Conservation (phyloP, 139 green algal genomes). For the Chlorella ohadii region DNA sequence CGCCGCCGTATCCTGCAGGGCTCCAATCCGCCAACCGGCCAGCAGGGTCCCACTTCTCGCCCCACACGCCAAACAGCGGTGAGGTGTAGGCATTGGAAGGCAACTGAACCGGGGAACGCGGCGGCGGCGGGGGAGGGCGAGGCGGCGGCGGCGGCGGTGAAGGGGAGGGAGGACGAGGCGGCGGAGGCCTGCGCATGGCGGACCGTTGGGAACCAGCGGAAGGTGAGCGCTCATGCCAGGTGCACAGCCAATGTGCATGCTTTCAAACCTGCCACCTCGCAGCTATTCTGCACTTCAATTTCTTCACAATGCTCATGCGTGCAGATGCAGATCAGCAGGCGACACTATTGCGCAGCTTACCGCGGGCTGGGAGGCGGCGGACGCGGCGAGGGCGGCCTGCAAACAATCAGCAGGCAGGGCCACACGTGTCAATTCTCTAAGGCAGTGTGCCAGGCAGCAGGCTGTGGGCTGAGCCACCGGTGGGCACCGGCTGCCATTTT, state of each 20-base stretch:
- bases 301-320: not conserved
- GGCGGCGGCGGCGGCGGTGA: not conserved
- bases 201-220: no score
- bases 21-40: not conserved
- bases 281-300: no score
- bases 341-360: no score
- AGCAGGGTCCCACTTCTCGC: not conserved
- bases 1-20: not conserved
- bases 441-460: not conserved
- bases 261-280: no score
- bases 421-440: not conserved
- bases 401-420: not conserved
- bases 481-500: no score
- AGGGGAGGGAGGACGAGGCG: not conserved
- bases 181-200: not conserved
- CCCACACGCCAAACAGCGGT: not conserved
- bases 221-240: no score
- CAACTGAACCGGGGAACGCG: not conserved
- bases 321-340: not conserved
- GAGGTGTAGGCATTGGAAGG: not conserved
- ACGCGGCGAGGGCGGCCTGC: not conserved
- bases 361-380: not conserved
- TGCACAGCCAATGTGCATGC: no score
- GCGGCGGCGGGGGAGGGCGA: not conserved
- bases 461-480: not conserved